These are phyloP conservation scores for Dissophora ornata DNA, from an alignment of 192 early-diverging fungal genomes.

Conservation along the genomic window DNA sequence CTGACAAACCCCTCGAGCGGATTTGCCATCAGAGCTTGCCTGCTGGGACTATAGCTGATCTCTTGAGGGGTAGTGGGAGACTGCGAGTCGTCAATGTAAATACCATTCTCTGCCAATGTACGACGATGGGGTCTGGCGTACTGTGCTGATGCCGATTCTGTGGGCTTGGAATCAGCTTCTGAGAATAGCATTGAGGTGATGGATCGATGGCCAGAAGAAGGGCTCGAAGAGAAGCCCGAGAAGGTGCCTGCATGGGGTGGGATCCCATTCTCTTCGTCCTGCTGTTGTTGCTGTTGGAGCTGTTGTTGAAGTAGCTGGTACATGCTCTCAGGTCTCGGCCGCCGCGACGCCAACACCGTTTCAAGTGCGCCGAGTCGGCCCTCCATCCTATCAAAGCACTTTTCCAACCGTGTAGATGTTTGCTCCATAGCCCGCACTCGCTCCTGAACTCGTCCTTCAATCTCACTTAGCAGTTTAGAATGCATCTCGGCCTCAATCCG, in stretches of 20 bases:
- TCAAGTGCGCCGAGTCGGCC: constrained; percentile 42
- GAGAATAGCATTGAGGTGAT: constrained; percentile 33
- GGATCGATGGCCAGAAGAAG: constrained; percentile 19
- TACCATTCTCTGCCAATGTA: constrained; percentile 30
- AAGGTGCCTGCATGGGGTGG: constrained; percentile 35
- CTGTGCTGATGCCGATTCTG: neutral
- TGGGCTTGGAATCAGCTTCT: neutral
- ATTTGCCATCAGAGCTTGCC: neutral
- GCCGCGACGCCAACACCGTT: constrained; percentile 39
- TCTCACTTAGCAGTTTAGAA: constrained; percentile 46
- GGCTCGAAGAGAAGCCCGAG: constrained; percentile 31
- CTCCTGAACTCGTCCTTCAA: constrained; percentile 48
- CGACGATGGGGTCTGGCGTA: constrained; percentile 21
- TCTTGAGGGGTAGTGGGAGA: neutral
- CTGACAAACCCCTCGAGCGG: constrained; percentile 27
- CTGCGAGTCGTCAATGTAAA: neutral
- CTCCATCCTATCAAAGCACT: constrained; percentile 53
- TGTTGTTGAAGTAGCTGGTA: constrained; percentile 50
- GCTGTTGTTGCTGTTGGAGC: constrained; percentile 34
- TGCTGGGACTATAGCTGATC: neutral
- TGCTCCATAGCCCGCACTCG: constrained; percentile 52
- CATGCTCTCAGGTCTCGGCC: constrained; percentile 55
- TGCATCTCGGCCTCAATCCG: constrained; percentile 56
- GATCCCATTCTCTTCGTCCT: neutral
- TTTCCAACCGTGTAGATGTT: constrained; percentile 38